phyloP scores from a whole-genome alignment of 768 basidiomycete species.

The Mycena vitilis region DNA sequence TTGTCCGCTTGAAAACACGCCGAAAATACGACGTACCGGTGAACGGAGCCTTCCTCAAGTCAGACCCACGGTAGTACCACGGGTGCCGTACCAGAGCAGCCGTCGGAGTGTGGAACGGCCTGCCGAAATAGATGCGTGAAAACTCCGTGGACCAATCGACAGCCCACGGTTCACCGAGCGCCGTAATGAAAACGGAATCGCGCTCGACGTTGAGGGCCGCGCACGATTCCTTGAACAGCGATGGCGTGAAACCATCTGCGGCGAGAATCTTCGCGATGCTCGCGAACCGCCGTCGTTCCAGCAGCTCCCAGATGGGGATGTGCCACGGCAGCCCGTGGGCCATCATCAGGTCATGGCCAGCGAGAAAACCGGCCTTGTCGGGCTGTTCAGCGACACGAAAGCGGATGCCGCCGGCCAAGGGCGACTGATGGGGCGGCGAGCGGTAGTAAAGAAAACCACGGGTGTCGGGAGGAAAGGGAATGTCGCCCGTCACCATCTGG shows the following conservation, averaged over 20 bases:
- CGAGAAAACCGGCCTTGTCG: conserved; percentile 4
- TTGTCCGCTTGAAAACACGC: background rate
- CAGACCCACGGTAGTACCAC: conserved; percentile 9
- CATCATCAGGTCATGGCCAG: conserved; percentile 32
- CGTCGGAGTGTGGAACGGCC: background rate
- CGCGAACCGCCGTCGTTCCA: background rate
- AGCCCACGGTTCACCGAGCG: conserved; percentile 25
- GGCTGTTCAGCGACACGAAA: conserved; percentile 18
- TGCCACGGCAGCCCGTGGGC: conserved; percentile 30
- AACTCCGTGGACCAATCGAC: conserved; percentile 20
- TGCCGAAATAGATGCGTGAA: conserved; percentile 20
- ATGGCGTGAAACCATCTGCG: conserved; percentile 29
- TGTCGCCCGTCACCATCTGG: conserved; percentile 1
- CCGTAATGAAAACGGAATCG: conserved; percentile 28
- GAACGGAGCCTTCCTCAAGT: background rate
- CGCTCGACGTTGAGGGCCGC: background rate
- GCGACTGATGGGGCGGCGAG: conserved; percentile 15
- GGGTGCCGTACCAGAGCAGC: conserved; percentile 18
- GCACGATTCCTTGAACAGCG: background rate
- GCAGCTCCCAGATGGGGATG: conserved; percentile 22
- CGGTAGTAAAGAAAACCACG: conserved; percentile 30
- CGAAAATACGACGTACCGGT: conserved; percentile 8
- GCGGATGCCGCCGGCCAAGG: conserved; percentile 11
- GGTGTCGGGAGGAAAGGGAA: conserved; percentile 1
- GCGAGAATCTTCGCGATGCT: background rate